These are phyloP conservation scores for Solanum hybrid DNA, from an alignment of 305 asterid species.

Conservation along the genomic window DNA sequence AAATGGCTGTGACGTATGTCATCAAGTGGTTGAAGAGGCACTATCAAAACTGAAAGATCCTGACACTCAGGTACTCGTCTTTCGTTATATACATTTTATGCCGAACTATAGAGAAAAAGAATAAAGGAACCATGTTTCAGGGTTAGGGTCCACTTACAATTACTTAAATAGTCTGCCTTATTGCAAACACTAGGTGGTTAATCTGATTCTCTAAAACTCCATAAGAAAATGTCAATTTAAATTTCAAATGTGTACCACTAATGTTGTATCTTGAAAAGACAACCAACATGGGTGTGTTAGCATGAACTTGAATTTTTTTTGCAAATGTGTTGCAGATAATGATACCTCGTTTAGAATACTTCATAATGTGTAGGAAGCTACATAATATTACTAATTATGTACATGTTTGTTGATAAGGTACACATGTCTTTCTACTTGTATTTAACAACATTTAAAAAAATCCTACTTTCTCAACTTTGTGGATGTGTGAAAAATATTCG, in stretches of 20 bases:
- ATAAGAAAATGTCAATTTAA: neutral
- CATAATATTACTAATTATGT: neutral
- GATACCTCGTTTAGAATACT: neutral
- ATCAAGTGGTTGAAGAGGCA: conserved; percentile 59
- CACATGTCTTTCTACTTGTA: neutral
- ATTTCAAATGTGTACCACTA: neutral
- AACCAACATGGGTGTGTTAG: neutral
- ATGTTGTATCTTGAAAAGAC: neutral
- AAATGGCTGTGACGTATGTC: conserved; percentile 69
- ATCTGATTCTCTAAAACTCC: neutral
- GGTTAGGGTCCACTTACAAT: neutral
- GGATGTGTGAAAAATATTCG: neutral
- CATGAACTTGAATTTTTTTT: neutral
- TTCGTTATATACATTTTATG: neutral
- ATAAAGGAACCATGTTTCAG: neutral
- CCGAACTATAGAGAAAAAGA: neutral
- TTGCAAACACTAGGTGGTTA: neutral
- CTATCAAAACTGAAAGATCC: conserved; percentile 77
- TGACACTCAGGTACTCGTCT: conserved; percentile 64
- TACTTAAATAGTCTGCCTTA: neutral
- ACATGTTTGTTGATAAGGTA: neutral
- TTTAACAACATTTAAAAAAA: neutral
- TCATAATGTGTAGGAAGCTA: neutral
- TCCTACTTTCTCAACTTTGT: neutral
- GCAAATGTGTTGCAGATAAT: neutral